Evolutionary conservation across 1,139 yeast genomes (phyloP).

Genomic region (Chernovozyma sophiae-reginae): DNA sequence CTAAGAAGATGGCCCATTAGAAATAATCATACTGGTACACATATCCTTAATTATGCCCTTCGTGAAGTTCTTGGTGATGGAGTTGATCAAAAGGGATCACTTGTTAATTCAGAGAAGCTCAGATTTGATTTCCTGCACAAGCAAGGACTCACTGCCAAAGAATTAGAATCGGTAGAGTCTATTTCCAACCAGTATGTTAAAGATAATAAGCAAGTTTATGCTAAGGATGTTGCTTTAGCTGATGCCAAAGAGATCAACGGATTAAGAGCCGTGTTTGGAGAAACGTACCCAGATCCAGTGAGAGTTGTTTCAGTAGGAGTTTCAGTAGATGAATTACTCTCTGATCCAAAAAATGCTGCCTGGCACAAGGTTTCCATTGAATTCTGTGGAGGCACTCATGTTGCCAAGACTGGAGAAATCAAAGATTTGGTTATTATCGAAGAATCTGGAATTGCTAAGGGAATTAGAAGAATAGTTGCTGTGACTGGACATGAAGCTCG

Average conservation of each 20-base stretch:
- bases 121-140: conserved; percentile 96
- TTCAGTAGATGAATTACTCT: conserved; percentile 75
- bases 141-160: conserved; percentile 67
- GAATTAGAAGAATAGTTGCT: conserved; percentile 96
- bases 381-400: conserved; percentile 99
- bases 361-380: conserved; percentile 84
- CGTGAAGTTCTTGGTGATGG: conserved; percentile 82
- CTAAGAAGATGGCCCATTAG: conserved; percentile 95
- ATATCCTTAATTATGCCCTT: conserved; percentile 83
- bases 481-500: conserved; percentile 91
- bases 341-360: conserved; percentile 62
- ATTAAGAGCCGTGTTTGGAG: conserved; percentile 97
- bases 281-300: conserved; percentile 98
- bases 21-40: conserved; percentile 98
- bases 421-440: conserved; percentile 85
- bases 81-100: conserved; percentile 94
- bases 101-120: conserved; percentile 91
- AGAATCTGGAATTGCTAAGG: conserved; percentile 98
- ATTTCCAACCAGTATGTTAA: conserved; percentile 70
- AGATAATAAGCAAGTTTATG: conserved; percentile 66
- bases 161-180: conserved; percentile 70
- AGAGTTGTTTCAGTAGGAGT: conserved; percentile 95
- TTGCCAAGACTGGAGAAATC: conserved; percentile 86
- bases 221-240: conserved; percentile 75
- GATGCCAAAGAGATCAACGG: conserved; percentile 74